Base-by-base conservation (phyloP, 495 filamentous ascomycete genomes). In the Penicillium fimorum region DNA sequence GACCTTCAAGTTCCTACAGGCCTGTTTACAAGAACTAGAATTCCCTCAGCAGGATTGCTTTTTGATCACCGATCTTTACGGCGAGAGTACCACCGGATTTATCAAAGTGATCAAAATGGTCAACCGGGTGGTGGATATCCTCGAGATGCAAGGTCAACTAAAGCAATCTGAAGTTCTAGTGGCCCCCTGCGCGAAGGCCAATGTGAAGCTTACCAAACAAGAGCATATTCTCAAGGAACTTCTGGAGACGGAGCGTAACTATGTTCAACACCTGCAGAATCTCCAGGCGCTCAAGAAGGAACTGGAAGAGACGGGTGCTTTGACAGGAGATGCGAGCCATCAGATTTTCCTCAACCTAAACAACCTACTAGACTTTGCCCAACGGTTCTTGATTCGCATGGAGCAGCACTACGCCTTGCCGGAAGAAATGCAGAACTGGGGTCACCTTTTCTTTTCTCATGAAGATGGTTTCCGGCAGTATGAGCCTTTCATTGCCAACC, bases 271-370 rank as follows among this genome's bases (percentile, higher is more conserved):
- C 75, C 78, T 98, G 27, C 93, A 97, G 66, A 92, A 92, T 59
- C 72, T 98, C 17, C 92, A 97, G 65, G 87, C 92, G 49, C 83
- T 97, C 55, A 97, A 97, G 77, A 94, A 90, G 63, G 84, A 85
- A 25, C 76, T 97, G 32, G 91, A 97, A 64, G 85, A 92, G 62
- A 90, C 88, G 46, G 91, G 91, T 40, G 83, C 91, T 35, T 84
- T 97, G 56, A 85, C 91, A 5, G 92, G 94, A 48, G 95, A 98
- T 70, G 82, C 86, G 15, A 87, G 96, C 25, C 94, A 97, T 72
- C 86, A 92, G 66, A 96, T 98, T 60, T 98, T 98, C 75, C 78
- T 96, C 55, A 98, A 98, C 72, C 78, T 97, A 60, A 96, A 97
- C 70, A 84, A 88, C 25, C 86, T 98, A 29, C 78, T 98, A 4